These are phyloP conservation scores for Hemerocallis citrina DNA, from an alignment of 106 monocot species.

Conservation along the genomic window DNA sequence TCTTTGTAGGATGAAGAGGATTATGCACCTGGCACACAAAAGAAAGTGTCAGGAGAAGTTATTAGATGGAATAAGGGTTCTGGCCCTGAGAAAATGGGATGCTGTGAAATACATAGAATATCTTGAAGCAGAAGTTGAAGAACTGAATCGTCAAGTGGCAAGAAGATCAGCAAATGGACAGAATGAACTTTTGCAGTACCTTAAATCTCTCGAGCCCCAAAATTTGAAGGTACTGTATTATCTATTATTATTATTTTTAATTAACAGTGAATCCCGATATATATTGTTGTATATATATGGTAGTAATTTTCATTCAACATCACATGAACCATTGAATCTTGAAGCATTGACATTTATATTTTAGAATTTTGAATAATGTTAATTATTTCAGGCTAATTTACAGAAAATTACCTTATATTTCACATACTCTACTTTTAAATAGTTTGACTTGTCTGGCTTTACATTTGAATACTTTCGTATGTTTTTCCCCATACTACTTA, in stretches of 20 bases:
- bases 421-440: too few relatives aligned
- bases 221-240: conserved; percentile 69
- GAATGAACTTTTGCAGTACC: conserved; percentile 90
- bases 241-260: conserved; percentile 31
- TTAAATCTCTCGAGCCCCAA: conserved; percentile 90
- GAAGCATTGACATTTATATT: too few relatives aligned
- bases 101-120: conserved; percentile 92
- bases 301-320: too few relatives aligned
- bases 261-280: too few relatives aligned
- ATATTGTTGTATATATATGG: too few relatives aligned
- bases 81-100: conserved; percentile 85
- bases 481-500: too few relatives aligned
- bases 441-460: too few relatives aligned
- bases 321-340: too few relatives aligned
- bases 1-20: conserved; percentile 58
- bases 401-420: too few relatives aligned
- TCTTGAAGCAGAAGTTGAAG: conserved; percentile 90
- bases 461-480: too few relatives aligned
- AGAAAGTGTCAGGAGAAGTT: conserved; percentile 91
- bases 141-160: conserved; percentile 64
- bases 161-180: conserved; percentile 57
- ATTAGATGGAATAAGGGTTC: conserved; percentile 91
- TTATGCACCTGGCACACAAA: conserved; percentile 92
- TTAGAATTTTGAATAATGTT: too few relatives aligned
- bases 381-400: too few relatives aligned